A percentile compares a stretch with the other conserved stretches of the same genome.
phyloP scores from a whole-genome alignment of 78 protist species.

The Chrysochromulina tobinii region DNA sequence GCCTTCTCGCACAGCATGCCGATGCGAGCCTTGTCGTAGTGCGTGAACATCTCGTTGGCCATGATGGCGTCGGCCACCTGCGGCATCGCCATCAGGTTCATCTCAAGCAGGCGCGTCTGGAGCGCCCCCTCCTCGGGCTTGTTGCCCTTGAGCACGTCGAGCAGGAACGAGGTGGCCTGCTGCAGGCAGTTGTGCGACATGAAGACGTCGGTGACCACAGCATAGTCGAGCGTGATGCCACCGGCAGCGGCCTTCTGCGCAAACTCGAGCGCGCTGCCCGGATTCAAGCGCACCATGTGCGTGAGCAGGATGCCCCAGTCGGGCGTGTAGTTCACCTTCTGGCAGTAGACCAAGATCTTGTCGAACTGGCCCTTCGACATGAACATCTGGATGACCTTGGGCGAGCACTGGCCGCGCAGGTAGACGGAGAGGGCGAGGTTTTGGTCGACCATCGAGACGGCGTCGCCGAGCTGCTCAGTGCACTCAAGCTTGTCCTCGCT shows the following conservation, averaged over 20 bases:
- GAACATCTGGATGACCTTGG: constrained; percentile 87
- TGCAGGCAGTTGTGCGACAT: constrained; percentile 76
- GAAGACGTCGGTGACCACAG: constrained; percentile 87
- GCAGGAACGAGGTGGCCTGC: constrained; percentile 89
- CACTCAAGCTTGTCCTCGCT: constrained; percentile 94
- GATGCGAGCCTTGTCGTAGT: constrained; percentile 90
- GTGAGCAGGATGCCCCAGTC: constrained; percentile 72
- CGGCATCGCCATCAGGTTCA: constrained; percentile 89
- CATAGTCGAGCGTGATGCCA: constrained; percentile 73
- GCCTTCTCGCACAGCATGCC: constrained; percentile 97
- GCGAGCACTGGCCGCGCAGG: constrained; percentile 75
- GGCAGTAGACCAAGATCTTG: constrained; percentile 88
- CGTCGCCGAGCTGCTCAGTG: constrained; percentile 97
- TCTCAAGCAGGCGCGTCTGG: constrained; percentile 96
- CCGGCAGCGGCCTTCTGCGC: constrained; percentile 77
- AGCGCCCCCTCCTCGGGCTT: constrained; percentile 77
- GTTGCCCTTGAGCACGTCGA: constrained; percentile 90
- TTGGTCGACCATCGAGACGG: constrained; percentile 67
- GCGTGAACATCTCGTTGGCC: constrained; percentile 82
- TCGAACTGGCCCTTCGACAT: constrained; percentile 88
- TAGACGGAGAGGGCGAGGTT: constrained; percentile 89
- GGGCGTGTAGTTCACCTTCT: constrained; percentile 71
- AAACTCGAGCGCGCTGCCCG: constrained; percentile 81
- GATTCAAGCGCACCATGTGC: constrained; percentile 75
- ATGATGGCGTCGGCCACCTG: constrained; percentile 95